Conservation (phyloP, 1,284 basidiomycete species). For the Ceratobasidium sp. region DNA sequence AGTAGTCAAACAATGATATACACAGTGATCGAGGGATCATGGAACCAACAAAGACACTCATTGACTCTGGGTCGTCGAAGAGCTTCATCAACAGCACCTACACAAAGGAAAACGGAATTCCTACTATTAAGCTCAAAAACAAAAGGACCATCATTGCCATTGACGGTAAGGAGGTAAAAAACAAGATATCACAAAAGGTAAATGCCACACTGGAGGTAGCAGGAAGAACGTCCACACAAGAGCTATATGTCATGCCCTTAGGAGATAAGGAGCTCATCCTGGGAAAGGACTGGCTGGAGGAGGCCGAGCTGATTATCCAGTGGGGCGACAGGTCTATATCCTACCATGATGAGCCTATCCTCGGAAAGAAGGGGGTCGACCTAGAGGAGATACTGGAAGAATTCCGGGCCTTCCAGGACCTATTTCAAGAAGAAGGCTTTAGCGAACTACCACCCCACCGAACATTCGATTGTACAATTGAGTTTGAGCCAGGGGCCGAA, state of each 20-base stretch:
- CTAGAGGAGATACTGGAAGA: too few relatives aligned
- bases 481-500: slow-evolving; percentile 2
- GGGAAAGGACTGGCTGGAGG: not conserved
- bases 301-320: not conserved
- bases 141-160: not conserved
- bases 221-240: not conserved
- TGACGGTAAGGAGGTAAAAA: not conserved
- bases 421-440: too few relatives aligned
- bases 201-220: not conserved
- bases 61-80: too few relatives aligned
- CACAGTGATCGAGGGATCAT: too few relatives aligned
- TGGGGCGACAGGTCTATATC: not conserved
- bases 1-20: too few relatives aligned
- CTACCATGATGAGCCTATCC: not conserved
- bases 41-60: too few relatives aligned
- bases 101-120: not conserved
- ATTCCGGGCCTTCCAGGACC: not conserved
- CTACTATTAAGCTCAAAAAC: not conserved
- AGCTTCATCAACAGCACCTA: too few relatives aligned
- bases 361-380: too few relatives aligned
- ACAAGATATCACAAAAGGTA: not conserved
- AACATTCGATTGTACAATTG: not conserved
- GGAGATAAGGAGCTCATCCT: not conserved
- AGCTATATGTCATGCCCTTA: not conserved
- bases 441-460: too few relatives aligned